A percentile compares a stretch with the other conserved stretches of the same genome.
Conservation (phyloP, 305 asterid genomes). For the Striga hermonthica region DNA sequence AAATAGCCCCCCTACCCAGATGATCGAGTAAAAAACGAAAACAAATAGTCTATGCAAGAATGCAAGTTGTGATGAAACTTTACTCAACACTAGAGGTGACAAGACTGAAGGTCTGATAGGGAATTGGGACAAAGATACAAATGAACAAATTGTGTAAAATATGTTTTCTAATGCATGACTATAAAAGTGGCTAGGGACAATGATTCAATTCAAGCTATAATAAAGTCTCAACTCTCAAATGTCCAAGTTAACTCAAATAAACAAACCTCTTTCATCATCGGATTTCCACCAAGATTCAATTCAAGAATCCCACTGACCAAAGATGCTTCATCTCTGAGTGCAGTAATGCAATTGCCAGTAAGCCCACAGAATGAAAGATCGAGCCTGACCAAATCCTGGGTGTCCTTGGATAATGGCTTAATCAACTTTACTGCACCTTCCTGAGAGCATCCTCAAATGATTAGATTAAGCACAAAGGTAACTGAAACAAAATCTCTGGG, state of each 20-base stretch:
- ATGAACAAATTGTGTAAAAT: constrained; percentile 7
- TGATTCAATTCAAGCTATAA: not conserved
- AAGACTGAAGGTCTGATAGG: constrained; percentile 20
- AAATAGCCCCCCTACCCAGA: not conserved
- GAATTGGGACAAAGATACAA: constrained; percentile 8
- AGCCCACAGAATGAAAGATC: constrained; percentile 72
- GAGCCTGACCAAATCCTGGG: constrained; percentile 67
- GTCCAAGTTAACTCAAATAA: constrained; percentile 20
- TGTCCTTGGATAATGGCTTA: constrained; percentile 64
- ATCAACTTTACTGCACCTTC: constrained; percentile 68
- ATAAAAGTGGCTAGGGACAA: constrained; percentile 8
- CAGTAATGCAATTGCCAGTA: constrained; percentile 46
- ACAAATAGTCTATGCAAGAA: not conserved
- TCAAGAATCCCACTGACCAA: constrained; percentile 57
- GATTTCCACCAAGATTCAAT: constrained; percentile 85
- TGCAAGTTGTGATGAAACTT: constrained; percentile 15
- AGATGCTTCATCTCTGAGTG: constrained; percentile 53
- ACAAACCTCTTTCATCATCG: constrained; percentile 68
- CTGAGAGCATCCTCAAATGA: constrained; percentile 45
- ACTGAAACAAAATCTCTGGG: constrained; percentile 1
- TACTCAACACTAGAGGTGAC: constrained; percentile 3
- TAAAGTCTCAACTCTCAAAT: not conserved
- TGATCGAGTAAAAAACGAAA: constrained; percentile 11
- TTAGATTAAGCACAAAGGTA: constrained; percentile 29
- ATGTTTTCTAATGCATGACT: not conserved